A percentile compares a stretch with the other conserved stretches of the same genome.
phyloP scores from a whole-genome alignment of 1,139 yeast species.

The Protomyces arabidopsidicola region DNA sequence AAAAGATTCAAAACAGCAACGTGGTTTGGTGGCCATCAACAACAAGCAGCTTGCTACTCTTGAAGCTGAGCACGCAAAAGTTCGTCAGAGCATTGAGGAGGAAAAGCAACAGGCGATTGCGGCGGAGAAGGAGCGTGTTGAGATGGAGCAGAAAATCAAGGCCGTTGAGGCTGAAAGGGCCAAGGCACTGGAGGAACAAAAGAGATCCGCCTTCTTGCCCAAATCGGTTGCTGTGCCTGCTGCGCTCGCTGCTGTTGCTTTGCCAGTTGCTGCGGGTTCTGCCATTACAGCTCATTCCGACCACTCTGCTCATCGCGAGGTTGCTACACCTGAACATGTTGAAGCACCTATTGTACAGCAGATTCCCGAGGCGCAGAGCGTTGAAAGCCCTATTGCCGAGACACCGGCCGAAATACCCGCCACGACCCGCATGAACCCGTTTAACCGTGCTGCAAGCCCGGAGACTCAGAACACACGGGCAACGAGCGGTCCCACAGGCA shows the following conservation, averaged over 20 bases:
- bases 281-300: background rate
- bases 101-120: slow-evolving; percentile 41
- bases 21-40: slow-evolving; percentile 60
- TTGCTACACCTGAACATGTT: background rate
- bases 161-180: slow-evolving; percentile 13
- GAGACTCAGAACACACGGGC: background rate
- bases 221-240: background rate
- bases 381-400: background rate
- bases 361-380: background rate
- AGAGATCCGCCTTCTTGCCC: slow-evolving; percentile 7
- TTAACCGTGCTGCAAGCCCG: slow-evolving; percentile 23
- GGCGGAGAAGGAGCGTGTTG: slow-evolving; percentile 4
- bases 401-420: slow-evolving; percentile 1
- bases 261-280: background rate
- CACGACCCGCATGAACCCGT: slow-evolving; percentile 29
- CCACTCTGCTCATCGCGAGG: no score
- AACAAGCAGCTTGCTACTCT: slow-evolving; percentile 62
- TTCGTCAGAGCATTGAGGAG: slow-evolving; percentile 45
- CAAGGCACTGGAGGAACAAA: slow-evolving; percentile 30
- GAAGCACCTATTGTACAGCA: background rate
- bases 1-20: slow-evolving; percentile 55
- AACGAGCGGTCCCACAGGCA: background rate
- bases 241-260: background rate
- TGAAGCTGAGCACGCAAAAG: slow-evolving; percentile 49
- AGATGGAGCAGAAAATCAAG: slow-evolving; percentile 12